Conservation (phyloP, 2,329 filamentous ascomycete species). For the Plenodomus lindquistii region DNA sequence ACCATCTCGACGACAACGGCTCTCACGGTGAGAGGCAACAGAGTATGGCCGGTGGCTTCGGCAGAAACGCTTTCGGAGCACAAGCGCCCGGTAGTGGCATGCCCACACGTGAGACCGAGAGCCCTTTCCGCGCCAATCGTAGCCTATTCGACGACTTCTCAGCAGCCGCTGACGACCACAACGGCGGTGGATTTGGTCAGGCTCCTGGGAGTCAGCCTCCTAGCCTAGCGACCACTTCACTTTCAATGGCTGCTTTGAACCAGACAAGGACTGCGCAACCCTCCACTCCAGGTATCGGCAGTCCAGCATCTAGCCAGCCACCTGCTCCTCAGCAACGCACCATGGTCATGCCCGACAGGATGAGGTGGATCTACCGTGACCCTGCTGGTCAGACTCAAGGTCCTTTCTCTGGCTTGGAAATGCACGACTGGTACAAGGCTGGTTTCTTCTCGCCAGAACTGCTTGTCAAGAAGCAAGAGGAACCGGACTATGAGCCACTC, state of each 20-base stretch:
- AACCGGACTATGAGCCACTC: conserved; percentile 89
- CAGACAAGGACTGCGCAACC: conserved; percentile 40
- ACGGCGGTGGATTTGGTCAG: conserved; percentile 29
- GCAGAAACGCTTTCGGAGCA: conserved; percentile 60
- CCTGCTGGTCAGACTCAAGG: conserved; percentile 91
- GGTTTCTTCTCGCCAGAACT: conserved; percentile 96
- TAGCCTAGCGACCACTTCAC: conserved; percentile 32
- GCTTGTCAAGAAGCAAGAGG: conserved; percentile 92
- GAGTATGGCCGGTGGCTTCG: conserved; percentile 67
- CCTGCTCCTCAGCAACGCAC: conserved; percentile 73
- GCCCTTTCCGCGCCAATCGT: conserved; percentile 45
- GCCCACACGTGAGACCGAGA: conserved; percentile 46
- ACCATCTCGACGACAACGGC: conserved; percentile 63
- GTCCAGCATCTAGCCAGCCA: conserved; percentile 67
- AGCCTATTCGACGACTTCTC: conserved; percentile 46
- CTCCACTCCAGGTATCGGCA: conserved; percentile 45
- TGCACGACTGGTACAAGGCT: conserved; percentile 99
- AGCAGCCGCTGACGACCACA: conserved; percentile 33
- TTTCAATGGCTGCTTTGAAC: conserved; percentile 39
- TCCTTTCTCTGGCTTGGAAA: conserved; percentile 93
- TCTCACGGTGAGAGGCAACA: conserved; percentile 43
- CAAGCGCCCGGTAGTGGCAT: conserved; percentile 31
- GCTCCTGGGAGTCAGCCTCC: conserved; percentile 21
- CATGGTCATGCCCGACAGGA: conserved; percentile 99
- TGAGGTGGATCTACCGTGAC: conserved; percentile 98